Conservation (phyloP, 768 basidiomycete species). For the Boletus barrowsii region DNA sequence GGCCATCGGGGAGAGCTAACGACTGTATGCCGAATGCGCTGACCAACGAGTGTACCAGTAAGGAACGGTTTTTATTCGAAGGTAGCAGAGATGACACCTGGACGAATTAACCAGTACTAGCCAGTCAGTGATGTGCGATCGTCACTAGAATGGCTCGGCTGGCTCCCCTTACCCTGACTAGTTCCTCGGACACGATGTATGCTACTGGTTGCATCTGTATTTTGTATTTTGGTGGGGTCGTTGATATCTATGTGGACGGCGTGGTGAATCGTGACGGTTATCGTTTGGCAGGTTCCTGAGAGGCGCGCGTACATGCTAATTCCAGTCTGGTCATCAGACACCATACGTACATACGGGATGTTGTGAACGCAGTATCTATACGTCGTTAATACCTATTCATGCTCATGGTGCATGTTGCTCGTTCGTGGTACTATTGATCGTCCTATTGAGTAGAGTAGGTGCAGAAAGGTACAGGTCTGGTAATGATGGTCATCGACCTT, state of each 20-base stretch:
- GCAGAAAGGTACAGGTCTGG: conserved; percentile 2
- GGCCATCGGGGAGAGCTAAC: conserved; percentile 21
- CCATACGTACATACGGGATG: too few relatives aligned
- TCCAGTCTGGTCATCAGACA: too few relatives aligned
- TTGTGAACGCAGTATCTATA: not conserved
- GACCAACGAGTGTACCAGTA: conserved; percentile 63
- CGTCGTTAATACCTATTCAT: not conserved
- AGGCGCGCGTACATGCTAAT: too few relatives aligned
- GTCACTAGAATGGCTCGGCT: not conserved
- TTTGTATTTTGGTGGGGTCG: not conserved
- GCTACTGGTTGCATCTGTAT: conserved; percentile 28
- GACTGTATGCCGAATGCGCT: conserved; percentile 49
- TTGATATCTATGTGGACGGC: not conserved
- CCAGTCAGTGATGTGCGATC: not conserved
- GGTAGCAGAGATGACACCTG: conserved; percentile 58
- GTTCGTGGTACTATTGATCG: not conserved
- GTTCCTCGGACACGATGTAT: conserved; percentile 58
- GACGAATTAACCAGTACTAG: not conserved
- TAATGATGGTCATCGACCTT: conserved; percentile 29
- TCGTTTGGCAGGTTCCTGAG: too few relatives aligned
- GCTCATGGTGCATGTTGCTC: too few relatives aligned
- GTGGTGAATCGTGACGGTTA: too few relatives aligned
- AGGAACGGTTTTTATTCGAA: conserved; percentile 64
- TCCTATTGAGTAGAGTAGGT: not conserved
- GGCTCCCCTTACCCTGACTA: conserved; percentile 42